Conservation (phyloP, 23 red algal species). For the Gracilaria domingensis region DNA sequence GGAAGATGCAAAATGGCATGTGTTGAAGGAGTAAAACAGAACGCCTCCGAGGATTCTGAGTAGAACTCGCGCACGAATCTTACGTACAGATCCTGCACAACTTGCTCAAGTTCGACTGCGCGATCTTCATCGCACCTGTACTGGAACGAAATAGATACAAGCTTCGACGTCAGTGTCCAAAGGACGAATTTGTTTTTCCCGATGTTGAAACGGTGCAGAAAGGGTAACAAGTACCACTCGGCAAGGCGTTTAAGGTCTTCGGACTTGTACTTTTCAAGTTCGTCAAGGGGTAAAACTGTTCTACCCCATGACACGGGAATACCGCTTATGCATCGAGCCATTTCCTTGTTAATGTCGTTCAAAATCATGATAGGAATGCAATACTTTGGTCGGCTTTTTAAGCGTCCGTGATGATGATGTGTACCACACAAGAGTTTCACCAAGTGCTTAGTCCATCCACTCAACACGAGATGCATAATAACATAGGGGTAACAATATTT, state of each 20-base stretch:
- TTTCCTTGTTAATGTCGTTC: not conserved
- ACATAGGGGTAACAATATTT: not conserved
- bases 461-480: conserved; percentile 15
- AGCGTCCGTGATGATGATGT: not conserved
- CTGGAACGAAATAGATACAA: not conserved
- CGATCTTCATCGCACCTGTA: not conserved
- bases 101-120: not conserved
- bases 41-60: not conserved
- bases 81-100: not conserved
- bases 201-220: not conserved
- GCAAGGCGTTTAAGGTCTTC: conserved; percentile 23
- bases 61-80: not conserved
- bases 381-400: not conserved
- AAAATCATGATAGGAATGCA: not conserved
- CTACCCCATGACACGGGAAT: conserved; percentile 4
- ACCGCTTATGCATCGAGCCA: not conserved
- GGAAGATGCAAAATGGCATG: conserved; percentile 23
- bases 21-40: conserved; percentile 27
- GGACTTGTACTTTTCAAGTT: not conserved
- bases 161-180: not conserved
- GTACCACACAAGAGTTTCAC: not conserved
- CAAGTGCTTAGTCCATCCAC: conserved; percentile 15
- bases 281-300: not conserved
- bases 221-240: not conserved
- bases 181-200: not conserved